phyloP scores from a whole-genome alignment of 352 stramenopile species.

The Globisporangium spinosum region DNA sequence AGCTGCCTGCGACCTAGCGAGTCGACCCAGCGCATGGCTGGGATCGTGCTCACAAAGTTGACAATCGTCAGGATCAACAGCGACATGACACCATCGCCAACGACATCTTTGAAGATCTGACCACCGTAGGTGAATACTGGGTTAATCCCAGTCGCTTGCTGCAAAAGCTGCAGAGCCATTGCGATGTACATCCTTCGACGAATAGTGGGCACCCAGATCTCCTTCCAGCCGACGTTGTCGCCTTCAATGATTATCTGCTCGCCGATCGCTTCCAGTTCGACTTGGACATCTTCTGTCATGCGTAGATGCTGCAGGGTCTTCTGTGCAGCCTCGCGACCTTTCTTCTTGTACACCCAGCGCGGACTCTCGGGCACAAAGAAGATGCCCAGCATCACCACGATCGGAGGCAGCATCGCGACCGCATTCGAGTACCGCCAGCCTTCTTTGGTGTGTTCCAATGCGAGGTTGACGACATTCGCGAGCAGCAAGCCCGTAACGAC shows the following conservation, averaged over 20 bases:
- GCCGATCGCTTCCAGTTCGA: conserved; percentile 41
- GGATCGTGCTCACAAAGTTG: conserved; percentile 39
- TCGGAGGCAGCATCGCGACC: neutral
- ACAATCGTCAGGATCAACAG: conserved; percentile 33
- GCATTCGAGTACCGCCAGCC: conserved; percentile 21
- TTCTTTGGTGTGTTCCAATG: neutral
- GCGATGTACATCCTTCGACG: conserved; percentile 30
- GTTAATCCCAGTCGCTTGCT: conserved; percentile 44
- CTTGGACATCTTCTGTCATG: conserved; percentile 25
- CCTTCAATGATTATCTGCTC: conserved; percentile 38
- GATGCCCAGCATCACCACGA: conserved; percentile 39
- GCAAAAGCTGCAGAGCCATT: conserved; percentile 35
- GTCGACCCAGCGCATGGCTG: conserved; percentile 40
- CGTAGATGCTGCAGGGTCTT: conserved; percentile 28
- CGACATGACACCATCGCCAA: conserved; percentile 30
- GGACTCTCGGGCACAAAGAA: conserved; percentile 44
- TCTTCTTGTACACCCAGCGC: conserved; percentile 32
- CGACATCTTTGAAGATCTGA: conserved; percentile 37
- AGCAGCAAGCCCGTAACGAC: conserved; percentile 27
- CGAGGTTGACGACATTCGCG: conserved; percentile 23
- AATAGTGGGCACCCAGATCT: conserved; percentile 25
- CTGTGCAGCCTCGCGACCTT: conserved; percentile 29
- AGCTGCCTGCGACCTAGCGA: conserved; percentile 31
- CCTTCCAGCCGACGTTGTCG: conserved; percentile 22
- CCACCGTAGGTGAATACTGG: conserved; percentile 36